These are phyloP conservation scores for Metschnikowia proteae DNA, from an alignment of 805 yeast genomes.

Conservation along the genomic window DNA sequence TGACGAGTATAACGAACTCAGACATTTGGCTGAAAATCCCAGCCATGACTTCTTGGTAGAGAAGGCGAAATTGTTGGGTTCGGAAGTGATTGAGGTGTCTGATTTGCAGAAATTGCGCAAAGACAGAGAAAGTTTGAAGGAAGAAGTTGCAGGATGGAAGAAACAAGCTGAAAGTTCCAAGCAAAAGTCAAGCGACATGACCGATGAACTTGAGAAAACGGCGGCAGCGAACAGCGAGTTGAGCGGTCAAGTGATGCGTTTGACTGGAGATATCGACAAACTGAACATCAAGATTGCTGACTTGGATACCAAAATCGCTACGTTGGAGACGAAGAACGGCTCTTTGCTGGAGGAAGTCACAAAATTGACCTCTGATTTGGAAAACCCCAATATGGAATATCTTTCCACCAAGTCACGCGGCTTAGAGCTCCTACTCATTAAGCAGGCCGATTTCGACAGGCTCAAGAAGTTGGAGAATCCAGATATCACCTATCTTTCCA, in stretches of 20 bases:
- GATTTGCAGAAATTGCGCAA: not conserved
- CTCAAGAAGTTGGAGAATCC: slow-evolving; percentile 5
- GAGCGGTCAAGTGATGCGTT: not conserved
- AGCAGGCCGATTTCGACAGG: slow-evolving; percentile 2
- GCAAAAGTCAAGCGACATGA: not conserved
- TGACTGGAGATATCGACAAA: not conserved
- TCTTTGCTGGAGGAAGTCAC: not conserved
- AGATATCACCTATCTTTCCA: slow-evolving; percentile 1
- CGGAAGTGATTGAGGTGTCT: not conserved
- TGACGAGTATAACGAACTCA: slow-evolving; percentile 6
- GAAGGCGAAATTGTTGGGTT: slow-evolving; percentile 7
- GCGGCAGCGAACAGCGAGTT: not conserved
- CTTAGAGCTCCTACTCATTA: slow-evolving; percentile 2
- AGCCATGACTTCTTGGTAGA: not conserved
- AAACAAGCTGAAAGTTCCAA: not conserved
- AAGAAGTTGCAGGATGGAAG: not conserved
- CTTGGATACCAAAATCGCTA: not conserved
- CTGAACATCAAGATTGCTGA: not conserved
- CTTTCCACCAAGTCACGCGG: slow-evolving; percentile 1
- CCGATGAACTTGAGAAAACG: not conserved
- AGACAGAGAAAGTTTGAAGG: not conserved
- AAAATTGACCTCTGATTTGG: not conserved
- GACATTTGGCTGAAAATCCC: slow-evolving; percentile 7
- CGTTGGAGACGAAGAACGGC: not conserved
- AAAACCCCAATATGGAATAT: not conserved